phyloP scores from a whole-genome alignment of 345 rosid species.

The Aquilaria sinensis region DNA sequence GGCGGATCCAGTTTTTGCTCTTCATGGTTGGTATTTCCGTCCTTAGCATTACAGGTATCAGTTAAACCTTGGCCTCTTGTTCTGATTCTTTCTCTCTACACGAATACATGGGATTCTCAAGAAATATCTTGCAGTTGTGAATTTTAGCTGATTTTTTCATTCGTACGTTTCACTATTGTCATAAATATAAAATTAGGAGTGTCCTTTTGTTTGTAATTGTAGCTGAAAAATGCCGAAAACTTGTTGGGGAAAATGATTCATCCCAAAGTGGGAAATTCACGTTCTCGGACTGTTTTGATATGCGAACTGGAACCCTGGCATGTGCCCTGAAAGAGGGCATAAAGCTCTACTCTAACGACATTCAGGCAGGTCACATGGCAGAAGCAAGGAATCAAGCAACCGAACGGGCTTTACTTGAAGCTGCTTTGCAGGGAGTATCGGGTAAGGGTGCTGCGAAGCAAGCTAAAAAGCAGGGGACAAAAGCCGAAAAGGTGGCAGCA shows the following conservation, averaged over 20 bases:
- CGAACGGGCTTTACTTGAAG: slow-evolving; percentile 54
- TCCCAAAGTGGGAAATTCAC: slow-evolving; percentile 93
- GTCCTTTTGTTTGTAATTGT: too few species aligned
- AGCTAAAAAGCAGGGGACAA: slow-evolving; percentile 69
- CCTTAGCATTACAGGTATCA: slow-evolving; percentile 69
- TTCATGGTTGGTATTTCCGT: slow-evolving; percentile 42
- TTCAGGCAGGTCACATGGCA: slow-evolving; percentile 75
- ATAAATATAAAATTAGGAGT: too few species aligned
- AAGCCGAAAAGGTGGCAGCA: too few species aligned
- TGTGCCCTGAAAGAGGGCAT: slow-evolving; percentile 85
- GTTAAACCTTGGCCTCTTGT: too few species aligned
- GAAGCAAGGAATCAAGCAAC: slow-evolving; percentile 44
- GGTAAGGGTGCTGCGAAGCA: slow-evolving; percentile 58
- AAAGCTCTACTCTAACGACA: slow-evolving; percentile 77
- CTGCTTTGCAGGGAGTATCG: slow-evolving; percentile 48
- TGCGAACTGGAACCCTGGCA: slow-evolving; percentile 76
- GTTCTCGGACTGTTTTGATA: slow-evolving; percentile 76
- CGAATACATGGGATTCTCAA: too few species aligned
- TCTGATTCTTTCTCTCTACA: too few species aligned
- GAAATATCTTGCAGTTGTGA: too few species aligned
- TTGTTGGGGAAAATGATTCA: slow-evolving; percentile 73
- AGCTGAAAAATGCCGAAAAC: slow-evolving; percentile 88
- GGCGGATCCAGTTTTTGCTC: slow-evolving; percentile 43
- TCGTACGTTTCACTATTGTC: too few species aligned
- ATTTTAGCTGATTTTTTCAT: background rate